phyloP scores from a whole-genome alignment of 2,329 filamentous ascomycete genomes.

The Alternaria longipes region DNA sequence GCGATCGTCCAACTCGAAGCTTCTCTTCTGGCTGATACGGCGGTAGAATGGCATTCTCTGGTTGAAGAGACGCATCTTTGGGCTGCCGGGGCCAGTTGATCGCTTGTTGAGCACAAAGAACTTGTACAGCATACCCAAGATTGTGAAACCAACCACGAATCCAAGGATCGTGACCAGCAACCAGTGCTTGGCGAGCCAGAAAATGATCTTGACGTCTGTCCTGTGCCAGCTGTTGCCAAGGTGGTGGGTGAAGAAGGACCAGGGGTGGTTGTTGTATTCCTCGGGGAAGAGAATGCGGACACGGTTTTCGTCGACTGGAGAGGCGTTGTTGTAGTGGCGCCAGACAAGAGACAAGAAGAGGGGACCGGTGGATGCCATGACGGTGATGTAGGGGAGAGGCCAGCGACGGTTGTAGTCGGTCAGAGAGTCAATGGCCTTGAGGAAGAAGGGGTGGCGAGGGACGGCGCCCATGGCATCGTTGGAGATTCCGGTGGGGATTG shows the following conservation, averaged over 20 bases:
- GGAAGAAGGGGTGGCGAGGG: conserved; percentile 78
- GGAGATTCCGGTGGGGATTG: conserved; percentile 78
- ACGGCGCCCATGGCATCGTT: conserved; percentile 83
- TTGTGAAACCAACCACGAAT: conserved; percentile 61
- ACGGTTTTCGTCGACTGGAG: conserved; percentile 60
- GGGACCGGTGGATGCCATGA: conserved; percentile 81
- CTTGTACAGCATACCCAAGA: conserved; percentile 63
- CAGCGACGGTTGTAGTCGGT: conserved; percentile 74
- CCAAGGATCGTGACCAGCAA: conserved; percentile 64
- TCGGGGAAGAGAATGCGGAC: conserved; percentile 74
- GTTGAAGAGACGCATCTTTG: conserved; percentile 26
- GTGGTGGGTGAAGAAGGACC: conserved; percentile 77
- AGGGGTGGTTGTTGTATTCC: conserved; percentile 72
- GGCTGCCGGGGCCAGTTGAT: conserved; percentile 24
- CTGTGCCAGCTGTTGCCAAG: conserved; percentile 72
- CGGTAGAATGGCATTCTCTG: conserved; percentile 48
- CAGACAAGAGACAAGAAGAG: conserved; percentile 79
- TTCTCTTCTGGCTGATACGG: conserved; percentile 46
- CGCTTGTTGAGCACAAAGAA: conserved; percentile 54
- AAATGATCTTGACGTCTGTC: conserved; percentile 70
- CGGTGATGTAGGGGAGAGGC: conserved; percentile 76
- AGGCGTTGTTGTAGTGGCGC: conserved; percentile 73
- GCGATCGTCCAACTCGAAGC: conserved; percentile 47
- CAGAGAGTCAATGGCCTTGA: conserved; percentile 73
- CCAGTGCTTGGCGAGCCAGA: conserved; percentile 69